A percentile compares a stretch with the other conserved stretches of the same genome.
Conservation (phyloP, 2,329 filamentous ascomycete species). For the Chrysoporthe puriensis region DNA sequence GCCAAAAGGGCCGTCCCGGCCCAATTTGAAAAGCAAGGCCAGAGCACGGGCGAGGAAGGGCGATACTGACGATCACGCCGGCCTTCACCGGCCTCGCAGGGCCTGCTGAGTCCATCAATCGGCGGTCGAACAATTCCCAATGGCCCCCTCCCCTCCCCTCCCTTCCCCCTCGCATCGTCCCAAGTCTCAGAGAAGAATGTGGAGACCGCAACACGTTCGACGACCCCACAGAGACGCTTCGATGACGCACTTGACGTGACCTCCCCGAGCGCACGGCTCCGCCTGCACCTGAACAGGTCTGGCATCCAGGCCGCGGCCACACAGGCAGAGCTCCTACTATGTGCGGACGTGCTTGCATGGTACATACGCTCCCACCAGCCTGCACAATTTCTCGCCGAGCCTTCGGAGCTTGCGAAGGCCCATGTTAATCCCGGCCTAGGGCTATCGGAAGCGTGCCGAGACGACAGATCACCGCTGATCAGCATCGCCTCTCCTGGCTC, state of each 20-base stretch:
- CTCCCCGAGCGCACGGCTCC: conserved; percentile 13
- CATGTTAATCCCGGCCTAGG: too few relatives aligned
- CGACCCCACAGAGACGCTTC: conserved; percentile 17
- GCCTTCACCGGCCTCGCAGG: neutral
- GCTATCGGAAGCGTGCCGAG: too few relatives aligned
- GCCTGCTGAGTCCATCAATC: neutral
- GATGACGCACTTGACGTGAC: conserved; percentile 23
- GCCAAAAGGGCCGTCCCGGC: neutral
- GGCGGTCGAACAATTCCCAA: neutral
- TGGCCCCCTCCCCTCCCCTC: too few relatives aligned
- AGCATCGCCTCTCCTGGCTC: too few relatives aligned
- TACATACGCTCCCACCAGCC: too few relatives aligned
- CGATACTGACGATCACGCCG: neutral
- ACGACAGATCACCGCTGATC: too few relatives aligned
- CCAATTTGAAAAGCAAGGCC: neutral
- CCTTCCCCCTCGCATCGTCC: neutral
- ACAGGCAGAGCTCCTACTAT: too few relatives aligned
- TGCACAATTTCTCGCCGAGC: too few relatives aligned
- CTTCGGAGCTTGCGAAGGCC: too few relatives aligned
- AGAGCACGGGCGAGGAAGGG: neutral
- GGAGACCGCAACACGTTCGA: conserved; percentile 21
- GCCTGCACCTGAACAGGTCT: neutral
- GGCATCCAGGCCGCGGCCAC: neutral
- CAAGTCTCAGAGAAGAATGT: neutral
- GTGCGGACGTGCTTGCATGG: neutral